phyloP scores from a whole-genome alignment of 805 yeast genomes.

The Myxozyma sirexii region DNA sequence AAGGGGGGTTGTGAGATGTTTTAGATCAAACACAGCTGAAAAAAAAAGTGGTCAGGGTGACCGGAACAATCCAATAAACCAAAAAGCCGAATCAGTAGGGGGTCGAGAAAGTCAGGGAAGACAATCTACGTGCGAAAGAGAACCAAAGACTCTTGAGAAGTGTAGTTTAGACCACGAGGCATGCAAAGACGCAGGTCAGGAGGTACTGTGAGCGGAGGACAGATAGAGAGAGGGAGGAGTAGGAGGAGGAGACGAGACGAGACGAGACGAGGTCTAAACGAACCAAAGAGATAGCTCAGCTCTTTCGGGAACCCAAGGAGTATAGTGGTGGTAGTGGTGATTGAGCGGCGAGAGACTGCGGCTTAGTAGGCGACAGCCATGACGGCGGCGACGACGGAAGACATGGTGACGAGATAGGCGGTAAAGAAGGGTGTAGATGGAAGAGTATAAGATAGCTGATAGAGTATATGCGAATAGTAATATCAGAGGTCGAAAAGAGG shows the following conservation, averaged over 20 bases:
- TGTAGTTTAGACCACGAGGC: background rate
- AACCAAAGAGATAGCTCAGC: background rate
- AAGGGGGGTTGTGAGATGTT: no score
- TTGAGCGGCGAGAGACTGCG: background rate
- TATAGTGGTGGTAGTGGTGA: background rate
- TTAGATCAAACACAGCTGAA: background rate
- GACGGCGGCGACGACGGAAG: slow-evolving; percentile 11
- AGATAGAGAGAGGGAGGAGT: slow-evolving; percentile 10
- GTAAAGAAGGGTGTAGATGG: background rate
- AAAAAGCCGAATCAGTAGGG: slow-evolving; percentile 14
- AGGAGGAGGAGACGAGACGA: background rate
- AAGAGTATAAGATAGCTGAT: background rate
- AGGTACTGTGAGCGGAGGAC: no score
- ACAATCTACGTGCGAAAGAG: slow-evolving; percentile 16
- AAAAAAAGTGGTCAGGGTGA: slow-evolving; percentile 27
- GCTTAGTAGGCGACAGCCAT: slow-evolving; percentile 18
- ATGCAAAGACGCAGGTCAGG: slow-evolving; percentile 4
- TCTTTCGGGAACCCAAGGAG: background rate
- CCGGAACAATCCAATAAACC: slow-evolving; percentile 27
- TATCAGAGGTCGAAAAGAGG: no score
- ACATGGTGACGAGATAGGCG: background rate
- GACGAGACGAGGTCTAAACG: background rate
- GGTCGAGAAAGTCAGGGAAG: slow-evolving; percentile 4
- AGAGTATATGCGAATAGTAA: no score
- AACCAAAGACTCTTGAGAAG: background rate